Percentiles rank a stretch among this genome's conserved stretches.
Conservation (phyloP, 805 yeast genomes). For the Jamesozyma gamospora region DNA sequence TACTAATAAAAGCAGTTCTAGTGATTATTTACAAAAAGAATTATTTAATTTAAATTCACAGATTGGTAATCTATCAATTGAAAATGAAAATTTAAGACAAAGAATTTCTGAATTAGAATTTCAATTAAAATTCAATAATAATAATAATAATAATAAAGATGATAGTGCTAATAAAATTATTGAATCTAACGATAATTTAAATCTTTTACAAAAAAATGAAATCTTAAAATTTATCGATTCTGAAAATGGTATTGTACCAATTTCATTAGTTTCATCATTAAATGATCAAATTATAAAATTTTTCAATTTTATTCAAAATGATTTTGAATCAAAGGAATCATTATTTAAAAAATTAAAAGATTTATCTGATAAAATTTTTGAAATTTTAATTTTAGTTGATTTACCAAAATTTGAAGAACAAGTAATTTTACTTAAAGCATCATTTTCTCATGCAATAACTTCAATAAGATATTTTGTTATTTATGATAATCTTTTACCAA, state of each 20-base stretch:
- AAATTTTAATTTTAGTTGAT: slow-evolving; percentile 11
- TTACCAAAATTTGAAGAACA: slow-evolving; percentile 30
- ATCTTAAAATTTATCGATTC: slow-evolving; percentile 7
- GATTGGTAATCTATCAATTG: slow-evolving; percentile 21
- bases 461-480: slow-evolving; percentile 63
- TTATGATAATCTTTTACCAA: slow-evolving; percentile 56
- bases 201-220: slow-evolving; percentile 2
- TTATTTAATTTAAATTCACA: slow-evolving; percentile 18
- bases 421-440: slow-evolving; percentile 40
- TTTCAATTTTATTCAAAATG: background rate
- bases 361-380: slow-evolving; percentile 10
- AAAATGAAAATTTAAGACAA: slow-evolving; percentile 30
- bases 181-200: background rate
- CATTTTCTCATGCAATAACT: slow-evolving; percentile 66
- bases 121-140: slow-evolving; percentile 21
- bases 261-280: slow-evolving; percentile 6
- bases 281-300: background rate
- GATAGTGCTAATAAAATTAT: background rate
- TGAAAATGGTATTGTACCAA: slow-evolving; percentile 14
- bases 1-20: background rate
- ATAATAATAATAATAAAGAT: background rate
- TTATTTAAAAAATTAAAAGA: slow-evolving; percentile 16
- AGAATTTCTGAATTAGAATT: slow-evolving; percentile 39
- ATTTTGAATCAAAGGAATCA: slow-evolving; percentile 1
- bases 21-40: slow-evolving; percentile 16